phyloP scores from a whole-genome alignment of 768 basidiomycete genomes.

The Boletus patriciae region DNA sequence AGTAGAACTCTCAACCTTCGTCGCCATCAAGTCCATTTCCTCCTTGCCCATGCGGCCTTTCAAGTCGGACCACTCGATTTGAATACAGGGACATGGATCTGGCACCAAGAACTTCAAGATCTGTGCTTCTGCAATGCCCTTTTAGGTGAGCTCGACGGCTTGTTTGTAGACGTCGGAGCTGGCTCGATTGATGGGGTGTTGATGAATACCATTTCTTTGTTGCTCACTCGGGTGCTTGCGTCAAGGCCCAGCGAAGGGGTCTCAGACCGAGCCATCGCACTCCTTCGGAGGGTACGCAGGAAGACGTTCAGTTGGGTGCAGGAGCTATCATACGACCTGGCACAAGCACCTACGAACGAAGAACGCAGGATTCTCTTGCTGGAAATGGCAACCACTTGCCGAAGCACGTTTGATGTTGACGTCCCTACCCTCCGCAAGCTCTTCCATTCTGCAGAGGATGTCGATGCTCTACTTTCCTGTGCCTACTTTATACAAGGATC shows the following conservation, averaged over 20 bases:
- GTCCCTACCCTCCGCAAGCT: neutral
- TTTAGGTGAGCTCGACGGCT: neutral
- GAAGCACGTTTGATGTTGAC: neutral
- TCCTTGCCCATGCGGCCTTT: neutral
- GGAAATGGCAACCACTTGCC: neutral
- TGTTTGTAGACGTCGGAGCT: neutral
- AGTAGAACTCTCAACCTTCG: neutral
- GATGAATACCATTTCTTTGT: neutral
- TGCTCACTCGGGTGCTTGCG: no score
- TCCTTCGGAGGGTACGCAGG: neutral
- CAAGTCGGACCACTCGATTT: slow-evolving; percentile 28
- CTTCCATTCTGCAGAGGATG: neutral
- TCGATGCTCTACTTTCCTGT: neutral
- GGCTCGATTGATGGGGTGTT: neutral
- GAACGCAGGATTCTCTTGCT: neutral
- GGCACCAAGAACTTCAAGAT: neutral
- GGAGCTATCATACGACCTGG: neutral
- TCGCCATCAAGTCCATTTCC: neutral
- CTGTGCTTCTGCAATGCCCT: neutral
- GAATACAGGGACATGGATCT: no score
- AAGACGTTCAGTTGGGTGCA: neutral
- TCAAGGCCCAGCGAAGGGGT: neutral
- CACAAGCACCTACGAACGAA: neutral
- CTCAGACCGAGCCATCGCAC: neutral
- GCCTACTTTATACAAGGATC: neutral